Percentiles rank a stretch among this genome's conserved stretches.
Conservation (phyloP, 2,329 filamentous ascomycete genomes). For the Neofusicoccum kwambonambiense region DNA sequence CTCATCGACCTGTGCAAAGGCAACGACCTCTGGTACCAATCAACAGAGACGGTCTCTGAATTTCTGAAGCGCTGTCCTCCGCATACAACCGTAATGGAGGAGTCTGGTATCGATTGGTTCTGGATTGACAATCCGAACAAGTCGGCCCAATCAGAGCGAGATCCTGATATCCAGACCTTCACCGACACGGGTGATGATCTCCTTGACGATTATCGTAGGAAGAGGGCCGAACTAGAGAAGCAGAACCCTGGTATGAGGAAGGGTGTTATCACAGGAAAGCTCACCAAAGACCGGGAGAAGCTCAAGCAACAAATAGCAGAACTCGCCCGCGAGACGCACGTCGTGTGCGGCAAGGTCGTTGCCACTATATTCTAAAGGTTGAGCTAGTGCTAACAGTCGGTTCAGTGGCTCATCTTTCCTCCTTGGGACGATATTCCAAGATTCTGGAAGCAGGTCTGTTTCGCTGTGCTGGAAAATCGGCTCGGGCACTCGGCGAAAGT, state of each 20-base stretch:
- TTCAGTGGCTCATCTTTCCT: conserved; percentile 74
- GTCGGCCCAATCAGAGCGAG: conserved; percentile 32
- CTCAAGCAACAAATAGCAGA: conserved; percentile 57
- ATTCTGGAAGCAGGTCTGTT: conserved; percentile 66
- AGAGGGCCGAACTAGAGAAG: conserved; percentile 50
- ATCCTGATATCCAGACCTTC: conserved; percentile 48
- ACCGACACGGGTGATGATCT: conserved; percentile 55
- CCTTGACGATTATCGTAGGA: conserved; percentile 48
- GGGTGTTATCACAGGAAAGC: conserved; percentile 35
- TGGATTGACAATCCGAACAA: conserved; percentile 66
- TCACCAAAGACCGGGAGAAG: conserved; percentile 43
- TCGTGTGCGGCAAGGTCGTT: conserved; percentile 65
- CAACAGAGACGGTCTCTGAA: conserved; percentile 60
- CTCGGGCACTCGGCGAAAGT: conserved; percentile 75
- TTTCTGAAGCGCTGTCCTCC: conserved; percentile 72
- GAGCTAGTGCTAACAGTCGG: conserved; percentile 15
- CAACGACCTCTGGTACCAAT: conserved; percentile 56
- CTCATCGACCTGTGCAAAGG: conserved; percentile 60
- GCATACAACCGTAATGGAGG: conserved; percentile 53
- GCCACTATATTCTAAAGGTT: background rate
- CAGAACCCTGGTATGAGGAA: conserved; percentile 51
- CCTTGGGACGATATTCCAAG: conserved; percentile 54
- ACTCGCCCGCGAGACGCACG: conserved; percentile 58
- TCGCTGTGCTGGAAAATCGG: conserved; percentile 65
- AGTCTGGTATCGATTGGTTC: conserved; percentile 62